A percentile compares a stretch with the other conserved stretches of the same genome.
Conservation (phyloP, 2,329 filamentous ascomycete genomes). For the Fusarium begoniae region DNA sequence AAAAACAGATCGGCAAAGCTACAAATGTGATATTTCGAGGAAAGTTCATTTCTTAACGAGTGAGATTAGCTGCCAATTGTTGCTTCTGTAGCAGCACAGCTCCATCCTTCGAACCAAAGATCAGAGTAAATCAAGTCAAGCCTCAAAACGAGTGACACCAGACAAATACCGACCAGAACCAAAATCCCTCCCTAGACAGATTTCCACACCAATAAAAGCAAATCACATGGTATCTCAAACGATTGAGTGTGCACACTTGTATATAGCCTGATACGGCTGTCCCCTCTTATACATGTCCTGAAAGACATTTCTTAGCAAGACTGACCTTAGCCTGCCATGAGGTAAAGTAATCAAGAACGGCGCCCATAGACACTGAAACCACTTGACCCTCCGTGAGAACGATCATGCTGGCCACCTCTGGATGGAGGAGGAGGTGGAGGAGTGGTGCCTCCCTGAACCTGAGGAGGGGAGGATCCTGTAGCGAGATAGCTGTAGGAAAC, state of each 20-base stretch:
- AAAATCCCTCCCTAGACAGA: neutral
- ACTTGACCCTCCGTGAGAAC: conserved; percentile 19
- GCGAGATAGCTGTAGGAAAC: conserved; percentile 37
- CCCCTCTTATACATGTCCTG: conserved; percentile 33
- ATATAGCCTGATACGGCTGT: conserved; percentile 17
- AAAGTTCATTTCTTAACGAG: neutral
- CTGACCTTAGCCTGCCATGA: neutral
- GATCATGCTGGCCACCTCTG: conserved; percentile 18
- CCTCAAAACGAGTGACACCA: conserved; percentile 13
- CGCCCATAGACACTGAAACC: conserved; percentile 24
- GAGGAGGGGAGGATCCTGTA: conserved; percentile 5
- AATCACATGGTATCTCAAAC: conserved; percentile 29
- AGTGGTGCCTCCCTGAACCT: conserved; percentile 10
- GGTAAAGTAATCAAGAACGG: conserved; percentile 3
- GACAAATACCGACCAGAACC: conserved; percentile 1
- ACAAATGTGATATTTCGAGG: too few species aligned
- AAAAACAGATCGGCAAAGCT: neutral
- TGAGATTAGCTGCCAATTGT: neutral
- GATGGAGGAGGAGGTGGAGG: conserved; percentile 26
- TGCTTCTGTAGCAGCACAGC: neutral
- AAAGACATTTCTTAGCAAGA: conserved; percentile 29
- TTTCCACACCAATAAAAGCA: neutral
- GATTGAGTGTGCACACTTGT: conserved; percentile 26
- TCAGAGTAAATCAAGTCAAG: neutral
- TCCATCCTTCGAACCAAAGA: neutral